phyloP scores from a whole-genome alignment of 331 rosid species.

The Acacia concinna region DNA sequence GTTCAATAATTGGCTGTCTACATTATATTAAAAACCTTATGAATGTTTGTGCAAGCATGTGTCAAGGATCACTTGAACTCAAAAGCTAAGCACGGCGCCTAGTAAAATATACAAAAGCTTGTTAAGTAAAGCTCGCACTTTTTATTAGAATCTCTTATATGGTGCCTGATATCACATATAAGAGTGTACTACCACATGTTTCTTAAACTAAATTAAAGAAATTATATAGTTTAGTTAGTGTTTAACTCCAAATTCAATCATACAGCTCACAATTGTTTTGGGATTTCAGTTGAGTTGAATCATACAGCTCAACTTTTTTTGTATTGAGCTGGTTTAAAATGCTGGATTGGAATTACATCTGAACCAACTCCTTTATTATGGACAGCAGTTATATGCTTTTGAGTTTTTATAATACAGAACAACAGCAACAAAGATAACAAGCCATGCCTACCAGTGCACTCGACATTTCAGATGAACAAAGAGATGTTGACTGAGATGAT shows the following conservation, averaged over 20 bases:
- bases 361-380: background rate
- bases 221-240: background rate
- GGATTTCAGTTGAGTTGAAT: background rate
- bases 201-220: background rate
- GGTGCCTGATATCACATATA: background rate
- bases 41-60: background rate
- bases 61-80: background rate
- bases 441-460: constrained; percentile 48
- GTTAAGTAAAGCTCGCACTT: background rate
- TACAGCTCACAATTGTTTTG: background rate
- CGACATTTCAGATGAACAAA: constrained; percentile 37
- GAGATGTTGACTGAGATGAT: constrained; percentile 49
- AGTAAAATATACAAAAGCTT: background rate
- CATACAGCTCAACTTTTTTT: background rate
- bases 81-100: background rate
- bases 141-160: background rate
- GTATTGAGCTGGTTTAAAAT: background rate
- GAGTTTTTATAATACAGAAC: background rate
- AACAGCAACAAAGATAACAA: background rate
- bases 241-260: background rate
- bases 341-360: background rate
- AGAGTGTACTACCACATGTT: background rate
- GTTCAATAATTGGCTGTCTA: background rate
- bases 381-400: background rate
- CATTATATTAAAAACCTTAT: background rate